These are phyloP conservation scores for Radiomyces spectabilis DNA, from an alignment of 192 early-diverging fungal genomes.

Conservation along the genomic window DNA sequence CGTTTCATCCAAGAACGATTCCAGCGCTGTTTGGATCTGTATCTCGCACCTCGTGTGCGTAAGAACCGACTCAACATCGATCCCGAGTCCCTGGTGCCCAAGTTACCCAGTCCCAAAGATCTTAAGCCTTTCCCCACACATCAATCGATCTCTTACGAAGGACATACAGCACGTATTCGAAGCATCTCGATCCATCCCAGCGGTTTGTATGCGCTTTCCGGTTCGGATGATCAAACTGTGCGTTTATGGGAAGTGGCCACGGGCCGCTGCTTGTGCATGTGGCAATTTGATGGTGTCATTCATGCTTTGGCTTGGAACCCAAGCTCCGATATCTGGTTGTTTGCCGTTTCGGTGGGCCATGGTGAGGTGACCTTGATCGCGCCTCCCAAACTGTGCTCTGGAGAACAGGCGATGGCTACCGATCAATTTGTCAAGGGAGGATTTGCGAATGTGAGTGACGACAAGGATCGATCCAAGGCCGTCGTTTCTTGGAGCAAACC, in stretches of 20 bases:
- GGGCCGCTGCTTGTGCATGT: constrained; percentile 76
- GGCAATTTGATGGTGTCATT: constrained; percentile 65
- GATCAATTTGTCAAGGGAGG: constrained; percentile 40
- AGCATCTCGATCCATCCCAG: constrained; percentile 82
- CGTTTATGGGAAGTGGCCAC: constrained; percentile 89
- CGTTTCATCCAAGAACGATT: constrained; percentile 93
- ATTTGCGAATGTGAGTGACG: constrained; percentile 20
- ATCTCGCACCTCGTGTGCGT: constrained; percentile 85
- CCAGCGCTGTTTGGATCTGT: constrained; percentile 93
- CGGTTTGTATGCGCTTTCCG: constrained; percentile 86
- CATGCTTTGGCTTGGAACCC: constrained; percentile 87
- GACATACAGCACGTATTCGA: constrained; percentile 79
- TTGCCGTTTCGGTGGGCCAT: constrained; percentile 67
- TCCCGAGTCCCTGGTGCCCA: constrained; percentile 89
- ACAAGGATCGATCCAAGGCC: constrained; percentile 23
- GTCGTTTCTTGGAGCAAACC: constrained; percentile 44
- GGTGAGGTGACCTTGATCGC: constrained; percentile 44
- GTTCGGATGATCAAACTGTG: constrained; percentile 85
- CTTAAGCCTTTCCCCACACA: constrained; percentile 88
- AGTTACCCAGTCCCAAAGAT: constrained; percentile 91
- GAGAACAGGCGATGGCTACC: constrained; percentile 30
- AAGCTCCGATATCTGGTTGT: constrained; percentile 61
- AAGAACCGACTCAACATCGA: constrained; percentile 86
- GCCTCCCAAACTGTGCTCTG: constrained; percentile 38
- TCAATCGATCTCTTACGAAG: constrained; percentile 69